Base-by-base conservation (phyloP, 78 protist species). In the Dictyostelium intermedium region DNA sequence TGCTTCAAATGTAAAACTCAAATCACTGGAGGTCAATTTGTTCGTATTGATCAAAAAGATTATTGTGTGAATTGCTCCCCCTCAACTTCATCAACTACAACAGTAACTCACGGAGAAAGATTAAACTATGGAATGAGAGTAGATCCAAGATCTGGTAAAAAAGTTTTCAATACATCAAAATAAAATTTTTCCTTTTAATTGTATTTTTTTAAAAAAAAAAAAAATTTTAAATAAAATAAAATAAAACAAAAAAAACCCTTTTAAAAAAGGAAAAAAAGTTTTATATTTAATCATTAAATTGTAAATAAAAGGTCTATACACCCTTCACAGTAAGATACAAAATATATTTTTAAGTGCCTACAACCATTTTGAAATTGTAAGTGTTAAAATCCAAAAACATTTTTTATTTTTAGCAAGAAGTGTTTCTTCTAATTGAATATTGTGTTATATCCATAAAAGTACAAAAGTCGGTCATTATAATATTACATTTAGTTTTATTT, bases 1-100 rank as follows among this genome's bases (percentile, higher is more conserved):
- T 86, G 92, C 37, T 9, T n/a, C 2, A 86, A 86, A 60, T 86
- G 92, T n/a, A 50, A 60, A 60, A 76, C 34, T 76, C 84, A 73
- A 60, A 86, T 86, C 2, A n/a, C 32, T 32, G 80, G 81, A 35
- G 63, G 41, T 56, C 84, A 86, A n/a, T 25, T 37, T n/a, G 30
- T 25, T 1, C 70, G 79, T 53, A n/a, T 23, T 11, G 70, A 41
- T 41, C 30, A 27, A 18, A 73, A 86, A 41, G 61, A 32, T 9
- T 86, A 86, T 76, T 86, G 92, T 77, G 43, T 27, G 6, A 86
- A 86, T 39, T 86, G 92, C 63, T 34, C 83, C 6, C 92, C 92
- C 3, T 37, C 45, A 13, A 47, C 91, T 43, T 20, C 69, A 10
- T 20, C 66, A 56, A 85, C 41, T 20, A 11, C 72, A 1, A 32